Percentiles rank a stretch among this genome's conserved stretches.
Conservation (phyloP, 371 early-diverging fungal species). For the Mucor ambiguus region DNA sequence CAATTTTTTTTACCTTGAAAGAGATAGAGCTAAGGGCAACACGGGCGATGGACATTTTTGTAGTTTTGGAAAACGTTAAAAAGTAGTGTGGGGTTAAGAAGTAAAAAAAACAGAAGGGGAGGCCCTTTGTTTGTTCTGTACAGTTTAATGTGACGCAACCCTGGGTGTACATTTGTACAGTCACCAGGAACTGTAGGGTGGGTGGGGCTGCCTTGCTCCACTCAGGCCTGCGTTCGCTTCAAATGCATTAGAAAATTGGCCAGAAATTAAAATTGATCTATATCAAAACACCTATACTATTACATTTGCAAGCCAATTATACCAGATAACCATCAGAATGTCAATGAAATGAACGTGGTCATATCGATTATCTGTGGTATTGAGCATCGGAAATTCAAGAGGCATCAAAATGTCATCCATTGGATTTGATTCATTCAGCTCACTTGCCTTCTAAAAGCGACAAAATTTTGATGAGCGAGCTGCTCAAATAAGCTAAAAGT, state of each 20-base stretch:
- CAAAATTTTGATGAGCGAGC: too few relatives aligned
- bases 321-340: too few relatives aligned
- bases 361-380: too few relatives aligned
- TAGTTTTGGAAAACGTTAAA: neutral
- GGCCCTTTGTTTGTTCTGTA: conserved; percentile 8
- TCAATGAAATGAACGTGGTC: too few relatives aligned
- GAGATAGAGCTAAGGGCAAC: conserved; percentile 49
- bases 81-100: conserved; percentile 9
- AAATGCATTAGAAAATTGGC: neutral
- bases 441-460: too few relatives aligned
- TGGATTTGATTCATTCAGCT: too few relatives aligned
- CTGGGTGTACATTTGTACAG: neutral
- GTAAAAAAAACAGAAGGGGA: conserved; percentile 12
- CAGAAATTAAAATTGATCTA: neutral
- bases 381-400: too few relatives aligned
- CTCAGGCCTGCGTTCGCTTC: neutral
- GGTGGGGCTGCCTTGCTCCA: neutral
- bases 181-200: neutral
- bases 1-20: conserved; percentile 39
- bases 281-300: neutral
- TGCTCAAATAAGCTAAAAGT: too few relatives aligned
- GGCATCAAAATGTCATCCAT: too few relatives aligned
- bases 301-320: neutral
- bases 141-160: conserved; percentile 14
- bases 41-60: conserved; percentile 49